Percentiles rank a stretch among this genome's conserved stretches.
Evolutionary conservation across 1,284 basidiomycete genomes (phyloP).

Genomic region (Naganishia cerealis): DNA sequence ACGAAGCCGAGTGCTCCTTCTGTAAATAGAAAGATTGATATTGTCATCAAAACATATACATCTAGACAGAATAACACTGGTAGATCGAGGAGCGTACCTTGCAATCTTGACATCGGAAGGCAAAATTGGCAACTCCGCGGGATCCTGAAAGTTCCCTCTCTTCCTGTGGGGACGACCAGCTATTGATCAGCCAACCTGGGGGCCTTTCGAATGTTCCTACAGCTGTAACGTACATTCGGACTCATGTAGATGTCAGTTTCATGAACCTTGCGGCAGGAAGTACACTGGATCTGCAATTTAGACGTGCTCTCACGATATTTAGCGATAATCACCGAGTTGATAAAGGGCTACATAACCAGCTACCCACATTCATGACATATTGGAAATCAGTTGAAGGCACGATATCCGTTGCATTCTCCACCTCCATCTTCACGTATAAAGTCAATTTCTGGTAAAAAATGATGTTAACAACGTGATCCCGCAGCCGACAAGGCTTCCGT

Average conservation of each 20-base stretch:
- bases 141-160: slow-evolving; percentile 52
- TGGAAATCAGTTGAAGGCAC: slow-evolving; percentile 48
- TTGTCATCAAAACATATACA: not conserved
- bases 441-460: slow-evolving; percentile 47
- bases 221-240: slow-evolving; percentile 39
- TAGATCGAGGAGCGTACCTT: slow-evolving; percentile 42
- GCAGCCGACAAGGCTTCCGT: not conserved
- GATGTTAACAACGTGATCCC: not conserved
- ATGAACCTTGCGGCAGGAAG: slow-evolving; percentile 50
- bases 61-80: not conserved
- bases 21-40: slow-evolving; percentile 27
- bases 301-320: not conserved
- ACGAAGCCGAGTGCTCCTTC: slow-evolving; percentile 54
- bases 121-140: slow-evolving; percentile 52
- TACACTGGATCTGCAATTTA: slow-evolving; percentile 46
- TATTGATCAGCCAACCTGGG: not conserved
- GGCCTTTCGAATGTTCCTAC: not conserved
- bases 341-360: too few relatives aligned
- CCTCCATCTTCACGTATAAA: slow-evolving; percentile 51
- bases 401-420: slow-evolving; percentile 51
- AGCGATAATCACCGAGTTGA: too few relatives aligned
- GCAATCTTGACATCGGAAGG: slow-evolving; percentile 52
- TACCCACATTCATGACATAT: slow-evolving; percentile 52
- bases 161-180: slow-evolving; percentile 37
- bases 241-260: slow-evolving; percentile 52